Base-by-base conservation (phyloP, 495 filamentous ascomycete species). In the Daldinia concentrica region DNA sequence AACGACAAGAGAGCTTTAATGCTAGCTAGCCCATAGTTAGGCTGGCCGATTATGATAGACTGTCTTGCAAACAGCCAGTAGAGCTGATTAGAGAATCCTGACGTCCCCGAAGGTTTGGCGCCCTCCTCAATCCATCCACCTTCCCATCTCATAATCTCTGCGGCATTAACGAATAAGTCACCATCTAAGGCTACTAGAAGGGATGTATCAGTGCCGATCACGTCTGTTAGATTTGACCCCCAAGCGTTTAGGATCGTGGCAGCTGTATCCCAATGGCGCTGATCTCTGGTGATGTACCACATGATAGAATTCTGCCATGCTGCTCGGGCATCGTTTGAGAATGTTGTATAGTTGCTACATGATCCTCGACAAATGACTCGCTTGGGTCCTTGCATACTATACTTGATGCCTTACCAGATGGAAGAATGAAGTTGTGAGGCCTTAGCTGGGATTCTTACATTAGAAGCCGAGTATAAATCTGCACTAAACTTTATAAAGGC, bases 21-120 rank as follows among this genome's bases (percentile, higher is more conserved):
- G 52, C 76, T 77, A 8, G 68, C 75, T 58, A 77, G 67, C n/a
- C 76, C 73, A 54, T 78, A 78, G 48, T 78, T 77, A 1, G 72
- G 79, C 58, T 83, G 80, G 1, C 81, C 78, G 57, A 79, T 76
- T 34, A 79, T 66, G 2, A 74, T 69, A 0, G 64, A 69, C 58
- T 80, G 79, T 4, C 79, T 74, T 2, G 75, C 72, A 59, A 64
- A 81, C 2, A 80, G 64, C 75, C 81, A 80, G 62, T 82, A 83
- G 8, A 81, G 65, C 63, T 81, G 79, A 32, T 73, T 77, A 24
- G 77, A 76, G 66, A 82, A 81, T 4, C 79, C 80, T 30, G 62
- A 71, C 0, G 77, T 79, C 7, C 80, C 81, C 27, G 72, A 66
- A 70, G 73, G 75, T 17, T 68, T 71, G 3, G 75, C 72, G 5